Evolutionary conservation across 2,329 filamentous ascomycete genomes (phyloP), one percentile per base, ranked within the genome.

Genomic region (Paraphoma chrysanthemicola): DNA sequence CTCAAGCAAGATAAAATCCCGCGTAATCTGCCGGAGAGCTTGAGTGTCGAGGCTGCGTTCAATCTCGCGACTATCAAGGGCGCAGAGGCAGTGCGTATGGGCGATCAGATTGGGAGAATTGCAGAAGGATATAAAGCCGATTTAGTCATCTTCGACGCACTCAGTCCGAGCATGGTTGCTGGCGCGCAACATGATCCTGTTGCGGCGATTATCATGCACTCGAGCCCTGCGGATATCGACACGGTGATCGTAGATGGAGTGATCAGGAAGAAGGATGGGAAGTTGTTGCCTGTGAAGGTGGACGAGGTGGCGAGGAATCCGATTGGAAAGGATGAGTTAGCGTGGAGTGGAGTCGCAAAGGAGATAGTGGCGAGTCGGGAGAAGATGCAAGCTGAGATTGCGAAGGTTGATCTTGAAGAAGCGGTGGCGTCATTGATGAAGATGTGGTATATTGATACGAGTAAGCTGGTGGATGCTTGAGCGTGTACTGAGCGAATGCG

Each of bases 21-120:
- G 0, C 63, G 62, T 8, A 78, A 70, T 23, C 82, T 79, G 51
- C 82, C 83, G 2, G 81, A 85, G 0, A 73, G 69, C 23, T 65
- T 74, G 30, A 71, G 70, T 0, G 77, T 76, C 0, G 74, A 80
- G 44, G 75, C 82, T 39, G 80, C 75, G 2, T 84, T 82, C 65
- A 83, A 84, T 57, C 74, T 85, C 6, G 81, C 73, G 0, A 85
- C 82, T 0, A 75, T 84, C n/a, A 69, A 73, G 1, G 81, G 81
- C 0, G 81, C 81, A 0, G 68, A 75, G 52, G 80, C 80, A 0
- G 67, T 78, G 3, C 74, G 78, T 1, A 73, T 83, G 74, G 74
- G 75, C 17, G 64, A 74, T 9, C 62, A 78, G 44, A 71, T 83
- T 23, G 83, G 82, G 0, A 78, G 75, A 16, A 71, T 86, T 39